Conservation (phyloP, 805 yeast species). For the Phaffomyces thermotolerans region DNA sequence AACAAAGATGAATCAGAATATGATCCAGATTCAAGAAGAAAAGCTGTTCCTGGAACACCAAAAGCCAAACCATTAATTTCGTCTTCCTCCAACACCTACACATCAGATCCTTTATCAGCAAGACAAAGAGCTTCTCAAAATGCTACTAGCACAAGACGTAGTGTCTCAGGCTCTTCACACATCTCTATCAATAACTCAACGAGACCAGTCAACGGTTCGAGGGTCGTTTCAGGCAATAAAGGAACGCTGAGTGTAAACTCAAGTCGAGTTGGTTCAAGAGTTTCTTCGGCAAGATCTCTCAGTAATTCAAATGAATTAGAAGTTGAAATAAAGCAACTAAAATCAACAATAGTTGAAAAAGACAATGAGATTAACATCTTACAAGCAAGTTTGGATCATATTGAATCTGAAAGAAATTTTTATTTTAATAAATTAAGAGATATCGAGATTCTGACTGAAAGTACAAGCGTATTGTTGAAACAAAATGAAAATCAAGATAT, state of each 20-base stretch:
- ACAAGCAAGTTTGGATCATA: slow-evolving; percentile 51
- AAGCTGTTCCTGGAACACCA: slow-evolving; percentile 12
- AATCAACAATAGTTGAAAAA: slow-evolving; percentile 31
- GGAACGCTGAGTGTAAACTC: neutral
- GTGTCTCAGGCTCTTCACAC: slow-evolving; percentile 1
- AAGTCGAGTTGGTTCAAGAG: slow-evolving; percentile 8
- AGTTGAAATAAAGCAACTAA: slow-evolving; percentile 42
- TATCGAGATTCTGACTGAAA: slow-evolving; percentile 73
- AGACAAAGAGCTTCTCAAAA: slow-evolving; percentile 2
- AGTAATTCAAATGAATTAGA: slow-evolving; percentile 20
- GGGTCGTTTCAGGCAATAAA: slow-evolving; percentile 2
- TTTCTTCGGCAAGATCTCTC: slow-evolving; percentile 12
- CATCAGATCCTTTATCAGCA: neutral
- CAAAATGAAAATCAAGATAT: slow-evolving; percentile 14
- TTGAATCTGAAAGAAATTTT: slow-evolving; percentile 81
- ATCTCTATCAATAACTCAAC: neutral
- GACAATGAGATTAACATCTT: slow-evolving; percentile 51
- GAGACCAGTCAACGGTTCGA: slow-evolving; percentile 1
- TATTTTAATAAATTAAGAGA: slow-evolving; percentile 86
- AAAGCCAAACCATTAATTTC: slow-evolving; percentile 3
- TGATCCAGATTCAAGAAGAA: slow-evolving; percentile 60
- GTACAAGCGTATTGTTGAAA: slow-evolving; percentile 46
- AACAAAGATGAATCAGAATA: slow-evolving; percentile 61
- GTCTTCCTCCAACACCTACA: neutral
- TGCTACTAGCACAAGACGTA: slow-evolving; percentile 4